Percentiles rank a stretch among this genome's conserved stretches.
Conservation (phyloP, 768 basidiomycete species). For the Lactifluus piperatus region DNA sequence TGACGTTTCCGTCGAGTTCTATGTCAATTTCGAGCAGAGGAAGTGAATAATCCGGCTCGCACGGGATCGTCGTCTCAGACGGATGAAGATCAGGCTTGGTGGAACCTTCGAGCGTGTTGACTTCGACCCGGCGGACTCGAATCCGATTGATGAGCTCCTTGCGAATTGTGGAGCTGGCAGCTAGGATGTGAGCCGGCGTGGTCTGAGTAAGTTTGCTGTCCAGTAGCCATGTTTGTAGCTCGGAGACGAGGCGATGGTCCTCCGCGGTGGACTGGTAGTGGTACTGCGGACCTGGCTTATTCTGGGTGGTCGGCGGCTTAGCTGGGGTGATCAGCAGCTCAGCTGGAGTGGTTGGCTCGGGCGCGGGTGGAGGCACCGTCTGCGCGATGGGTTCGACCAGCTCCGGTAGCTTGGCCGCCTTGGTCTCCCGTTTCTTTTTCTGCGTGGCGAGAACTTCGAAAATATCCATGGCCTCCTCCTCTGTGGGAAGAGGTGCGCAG, state of each 20-base stretch:
- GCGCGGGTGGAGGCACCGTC: too few relatives aligned
- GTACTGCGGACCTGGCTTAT: too few relatives aligned
- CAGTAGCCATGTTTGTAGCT: background rate
- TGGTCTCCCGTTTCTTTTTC: constrained; percentile 33
- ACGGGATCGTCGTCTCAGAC: background rate
- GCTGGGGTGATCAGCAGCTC: too few relatives aligned
- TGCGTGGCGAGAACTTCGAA: constrained; percentile 34
- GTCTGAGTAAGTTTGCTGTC: background rate
- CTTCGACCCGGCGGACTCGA: background rate
- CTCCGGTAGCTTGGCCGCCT: constrained; percentile 32
- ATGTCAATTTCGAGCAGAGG: background rate
- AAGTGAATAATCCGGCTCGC: background rate
- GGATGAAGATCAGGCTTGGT: too few relatives aligned
- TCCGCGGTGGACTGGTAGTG: background rate
- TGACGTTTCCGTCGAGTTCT: background rate
- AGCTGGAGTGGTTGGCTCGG: too few relatives aligned
- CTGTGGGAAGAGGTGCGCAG: too few relatives aligned
- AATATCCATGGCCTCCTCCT: constrained; percentile 9
- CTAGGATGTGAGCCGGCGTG: background rate
- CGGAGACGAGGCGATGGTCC: background rate
- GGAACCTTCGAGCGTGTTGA: background rate
- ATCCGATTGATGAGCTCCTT: background rate
- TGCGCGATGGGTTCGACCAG: too few relatives aligned
- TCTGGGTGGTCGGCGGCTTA: too few relatives aligned
- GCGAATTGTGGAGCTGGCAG: background rate